Conservation (phyloP, 371 early-diverging fungal genomes). For the Rhizopus stolonifer region DNA sequence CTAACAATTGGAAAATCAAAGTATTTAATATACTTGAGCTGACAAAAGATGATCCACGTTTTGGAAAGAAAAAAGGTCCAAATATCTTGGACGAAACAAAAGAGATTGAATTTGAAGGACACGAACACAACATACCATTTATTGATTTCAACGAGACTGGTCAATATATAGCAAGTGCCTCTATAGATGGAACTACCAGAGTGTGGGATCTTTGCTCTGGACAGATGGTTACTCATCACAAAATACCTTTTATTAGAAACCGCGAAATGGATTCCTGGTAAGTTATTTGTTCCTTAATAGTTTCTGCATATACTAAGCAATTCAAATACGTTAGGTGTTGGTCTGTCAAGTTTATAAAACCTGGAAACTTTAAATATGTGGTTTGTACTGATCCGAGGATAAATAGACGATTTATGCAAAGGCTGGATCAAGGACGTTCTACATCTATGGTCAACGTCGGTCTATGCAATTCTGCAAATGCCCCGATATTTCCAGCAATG, state of each 20-base stretch:
- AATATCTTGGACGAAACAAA: slow-evolving; percentile 17
- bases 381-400: slow-evolving; percentile 24
- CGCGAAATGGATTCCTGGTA: slow-evolving; percentile 24
- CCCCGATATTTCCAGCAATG: slow-evolving; percentile 29
- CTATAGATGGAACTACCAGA: slow-evolving; percentile 54
- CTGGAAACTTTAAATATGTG: slow-evolving; percentile 28
- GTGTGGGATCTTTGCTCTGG: slow-evolving; percentile 47
- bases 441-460: slow-evolving; percentile 20
- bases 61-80: slow-evolving; percentile 8
- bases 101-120: slow-evolving; percentile 40
- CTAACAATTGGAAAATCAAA: slow-evolving; percentile 57
- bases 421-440: slow-evolving; percentile 19
- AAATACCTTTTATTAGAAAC: background rate
- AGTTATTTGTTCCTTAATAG: background rate
- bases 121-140: slow-evolving; percentile 64
- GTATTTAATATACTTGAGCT: slow-evolving; percentile 48
- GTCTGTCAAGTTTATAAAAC: slow-evolving; percentile 47
- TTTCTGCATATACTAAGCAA: too few species aligned
- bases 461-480: slow-evolving; percentile 33
- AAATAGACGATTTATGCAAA: slow-evolving; percentile 6
- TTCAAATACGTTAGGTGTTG: slow-evolving; percentile 33
- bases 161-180: slow-evolving; percentile 53
- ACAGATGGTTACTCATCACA: slow-evolving; percentile 22
- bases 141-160: slow-evolving; percentile 60
- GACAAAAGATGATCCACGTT: slow-evolving; percentile 18